These are phyloP conservation scores for Poterioochromonas sp. DNA, from an alignment of 352 stramenopile species.

Conservation along the genomic window DNA sequence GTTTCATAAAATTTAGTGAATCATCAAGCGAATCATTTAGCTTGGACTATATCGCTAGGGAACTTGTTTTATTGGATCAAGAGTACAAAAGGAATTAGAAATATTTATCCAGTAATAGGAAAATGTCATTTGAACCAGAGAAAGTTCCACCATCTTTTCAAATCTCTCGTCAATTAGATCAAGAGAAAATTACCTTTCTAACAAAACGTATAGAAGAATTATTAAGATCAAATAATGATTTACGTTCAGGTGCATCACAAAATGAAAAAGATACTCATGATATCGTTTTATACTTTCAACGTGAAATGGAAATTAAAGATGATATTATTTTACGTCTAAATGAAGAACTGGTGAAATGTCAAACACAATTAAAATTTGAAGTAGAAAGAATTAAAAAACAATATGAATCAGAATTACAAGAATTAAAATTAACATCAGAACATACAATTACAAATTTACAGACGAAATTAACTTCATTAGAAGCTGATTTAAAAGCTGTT, in stretches of 20 bases:
- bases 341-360: constrained; percentile 57
- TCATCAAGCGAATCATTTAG: no score
- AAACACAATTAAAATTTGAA: constrained; percentile 25
- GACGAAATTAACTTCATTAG: not conserved
- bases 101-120: no score
- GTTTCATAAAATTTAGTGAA: no score
- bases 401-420: constrained; percentile 8
- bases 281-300: constrained; percentile 85
- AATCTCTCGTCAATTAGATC: constrained; percentile 47
- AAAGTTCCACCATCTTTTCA: constrained; percentile 34
- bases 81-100: no score
- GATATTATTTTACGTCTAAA: constrained; percentile 57
- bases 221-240: constrained; percentile 6
- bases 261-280: constrained; percentile 80
- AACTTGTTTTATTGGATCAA: no score
- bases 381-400: not conserved
- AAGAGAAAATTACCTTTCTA: constrained; percentile 47
- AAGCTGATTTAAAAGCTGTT: constrained; percentile 19
- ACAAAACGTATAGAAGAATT: constrained; percentile 42
- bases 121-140: no score
- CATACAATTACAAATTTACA: not conserved
- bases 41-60: no score
- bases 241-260: not conserved
- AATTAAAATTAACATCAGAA: not conserved
- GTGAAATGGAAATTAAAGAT: constrained; percentile 69